Evolutionary conservation across 164 flowering plant genomes (phyloP), one percentile per base, ranked within the genome.

Genomic region (Warburgia ugandensis): DNA sequence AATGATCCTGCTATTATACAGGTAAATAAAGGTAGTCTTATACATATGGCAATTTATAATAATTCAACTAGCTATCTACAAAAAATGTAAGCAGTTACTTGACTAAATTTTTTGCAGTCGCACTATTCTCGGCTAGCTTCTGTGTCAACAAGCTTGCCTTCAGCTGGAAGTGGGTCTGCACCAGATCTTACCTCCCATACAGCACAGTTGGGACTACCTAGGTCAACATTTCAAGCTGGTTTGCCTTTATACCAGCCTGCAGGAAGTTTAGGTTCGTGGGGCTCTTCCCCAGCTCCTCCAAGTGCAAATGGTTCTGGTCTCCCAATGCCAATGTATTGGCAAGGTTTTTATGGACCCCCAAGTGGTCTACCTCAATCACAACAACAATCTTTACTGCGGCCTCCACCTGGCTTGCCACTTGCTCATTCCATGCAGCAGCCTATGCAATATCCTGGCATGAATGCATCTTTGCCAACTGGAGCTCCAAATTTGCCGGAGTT

Each of bases 1-100:
- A 80, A 65, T 65, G 96, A 88, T 62, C 94, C 96, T 22, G 96
- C 94, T 45, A 84, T 88, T 50, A 88, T 88, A 60, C 96, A 88
- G 91, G 96, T 81, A 51, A 52, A 30, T 52, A 22, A 32, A 30
- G n/a, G 11, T 26, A 6, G 13, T 6, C 7, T 45, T 45, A 5
- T 33, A n/a, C n/a, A n/a, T n/a, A n/a, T n/a, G n/a, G n/a, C n/a
- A n/a, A n/a, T n/a, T n/a, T n/a, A n/a, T n/a, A n/a, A n/a, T n/a
- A n/a, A n/a, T n/a, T n/a, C n/a, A n/a, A n/a, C n/a, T n/a, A n/a
- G n/a, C n/a, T n/a, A n/a, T n/a, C n/a, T n/a, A n/a, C n/a, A n/a
- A n/a, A n/a, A n/a, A n/a, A n/a, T n/a, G n/a, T n/a, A n/a, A n/a
- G n/a, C n/a, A n/a, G n/a, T n/a, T n/a, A n/a, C n/a, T n/a, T n/a